These are phyloP conservation scores for Pestalotiopsis sp. DNA, from an alignment of 2,329 filamentous ascomycete species.

Conservation along the genomic window DNA sequence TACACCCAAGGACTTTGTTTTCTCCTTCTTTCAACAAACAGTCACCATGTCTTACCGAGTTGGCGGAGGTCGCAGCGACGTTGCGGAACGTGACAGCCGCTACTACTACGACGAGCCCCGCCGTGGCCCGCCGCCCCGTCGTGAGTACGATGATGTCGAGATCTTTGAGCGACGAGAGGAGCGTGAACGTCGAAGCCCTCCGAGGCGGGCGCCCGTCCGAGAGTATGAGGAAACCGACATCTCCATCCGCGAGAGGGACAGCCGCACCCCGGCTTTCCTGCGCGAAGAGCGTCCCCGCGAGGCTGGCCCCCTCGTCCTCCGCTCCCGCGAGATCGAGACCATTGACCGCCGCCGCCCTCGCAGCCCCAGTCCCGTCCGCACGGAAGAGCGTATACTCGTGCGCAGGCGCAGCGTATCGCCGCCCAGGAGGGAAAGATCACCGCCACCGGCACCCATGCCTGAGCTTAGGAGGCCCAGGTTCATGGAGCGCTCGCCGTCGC, in stretches of 20 bases:
- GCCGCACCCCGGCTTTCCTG: slow-evolving; percentile 52
- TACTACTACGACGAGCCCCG: slow-evolving; percentile 32
- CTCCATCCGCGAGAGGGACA: slow-evolving; percentile 44
- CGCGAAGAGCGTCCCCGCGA: slow-evolving; percentile 54
- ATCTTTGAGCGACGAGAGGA: slow-evolving; percentile 26
- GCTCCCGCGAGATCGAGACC: slow-evolving; percentile 58
- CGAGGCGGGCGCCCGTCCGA: slow-evolving; percentile 31
- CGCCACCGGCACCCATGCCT: slow-evolving; percentile 33
- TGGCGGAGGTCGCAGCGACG: slow-evolving; percentile 33
- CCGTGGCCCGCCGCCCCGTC: slow-evolving; percentile 28
- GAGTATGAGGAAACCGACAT: slow-evolving; percentile 44
- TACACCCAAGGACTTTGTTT: neutral
- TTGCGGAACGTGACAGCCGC: slow-evolving; percentile 48
- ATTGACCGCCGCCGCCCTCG: slow-evolving; percentile 50
- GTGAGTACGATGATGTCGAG: slow-evolving; percentile 29
- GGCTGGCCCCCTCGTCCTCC: slow-evolving; percentile 55
- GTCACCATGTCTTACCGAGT: slow-evolving; percentile 27
- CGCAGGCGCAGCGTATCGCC: slow-evolving; percentile 15
- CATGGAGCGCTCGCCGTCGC: slow-evolving; percentile 40
- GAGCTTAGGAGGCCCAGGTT: slow-evolving; percentile 43
- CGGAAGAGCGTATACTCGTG: slow-evolving; percentile 44
- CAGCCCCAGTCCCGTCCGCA: slow-evolving; percentile 42
- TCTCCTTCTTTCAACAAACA: neutral
- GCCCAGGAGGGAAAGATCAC: slow-evolving; percentile 39
- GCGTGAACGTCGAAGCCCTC: slow-evolving; percentile 22